Base-by-base conservation (phyloP, 805 yeast species). In the Saccharomycopsis javanensis region DNA sequence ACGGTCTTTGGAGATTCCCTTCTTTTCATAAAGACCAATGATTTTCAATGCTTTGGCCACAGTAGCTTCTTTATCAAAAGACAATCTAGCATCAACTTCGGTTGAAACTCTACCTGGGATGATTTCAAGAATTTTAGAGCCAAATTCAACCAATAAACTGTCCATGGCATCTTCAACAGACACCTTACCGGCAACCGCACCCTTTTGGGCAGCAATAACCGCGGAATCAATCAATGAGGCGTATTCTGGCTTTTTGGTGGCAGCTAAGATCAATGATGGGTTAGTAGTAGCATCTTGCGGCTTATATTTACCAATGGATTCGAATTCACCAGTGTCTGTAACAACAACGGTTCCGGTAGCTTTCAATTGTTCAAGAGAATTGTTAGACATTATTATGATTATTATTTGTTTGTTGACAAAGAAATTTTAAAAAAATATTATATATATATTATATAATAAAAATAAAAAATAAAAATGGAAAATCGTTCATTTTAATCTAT, bases 281-380 rank as follows among this genome's bases (percentile, higher is more conserved):
- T 94, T 94, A 72, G 99, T 94, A 67, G 99, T 94, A 65, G 99
- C 96, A 75, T 94, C 99, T 79, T 94, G 98, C 65, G 99, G 99
- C 67, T 94, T 88, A 79, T 86, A 94, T 76, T 91, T 89, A 71
- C 97, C 97, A 72, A 94, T 94, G 63, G 94, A 85, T 74, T 89
- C 97, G 72, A 94, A 94, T 75, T 94, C 99, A 78, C 99, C 99
- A 62, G 98, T 90, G 79, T 94, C 99, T 64, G 99, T 88, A 70
- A 94, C 99, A 69, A 94, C 96, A 65, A 81, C 86, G 65, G 99
- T 94, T 67, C 98, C 98, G 58, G 97, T 72, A 63, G 95, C 90
- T 75, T 92, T 94, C 71, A 94, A 84, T 76, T 86, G 91, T 72
- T 86, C 98, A 70, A 94, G 79, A 57, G 97, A 86, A 77, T 82